These are phyloP conservation scores for Moesziomyces antarcticus DNA, from an alignment of 1,284 basidiomycete genomes.

Conservation along the genomic window DNA sequence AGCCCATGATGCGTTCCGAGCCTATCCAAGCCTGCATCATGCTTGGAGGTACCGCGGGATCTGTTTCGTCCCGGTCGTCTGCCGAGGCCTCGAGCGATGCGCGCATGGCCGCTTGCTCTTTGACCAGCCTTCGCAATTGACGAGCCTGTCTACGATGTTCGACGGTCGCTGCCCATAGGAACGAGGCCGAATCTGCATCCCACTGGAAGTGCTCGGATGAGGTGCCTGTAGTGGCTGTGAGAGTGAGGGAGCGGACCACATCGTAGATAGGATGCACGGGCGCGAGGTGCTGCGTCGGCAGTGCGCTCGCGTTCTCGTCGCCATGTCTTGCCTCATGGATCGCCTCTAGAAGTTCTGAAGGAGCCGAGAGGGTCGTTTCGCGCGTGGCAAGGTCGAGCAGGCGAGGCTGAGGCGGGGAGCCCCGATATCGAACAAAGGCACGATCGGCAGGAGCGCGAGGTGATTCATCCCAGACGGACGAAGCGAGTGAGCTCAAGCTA, in stretches of 20 bases:
- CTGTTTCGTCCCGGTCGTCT: not conserved
- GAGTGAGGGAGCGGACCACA: constrained; percentile 33
- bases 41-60: constrained; percentile 4
- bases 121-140: constrained; percentile 17
- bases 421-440: constrained; percentile 29
- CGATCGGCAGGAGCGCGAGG: not conserved
- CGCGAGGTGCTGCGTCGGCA: constrained; percentile 23
- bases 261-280: constrained; percentile 30
- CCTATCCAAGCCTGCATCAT: constrained; percentile 34
- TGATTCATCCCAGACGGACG: constrained; percentile 29
- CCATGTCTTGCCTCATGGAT: constrained; percentile 15
- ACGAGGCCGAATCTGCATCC: constrained; percentile 32
- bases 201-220: constrained; percentile 51
- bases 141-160: constrained; percentile 19
- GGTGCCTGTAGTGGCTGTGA: constrained; percentile 35
- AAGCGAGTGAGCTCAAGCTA: constrained; percentile 19
- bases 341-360: constrained; percentile 19
- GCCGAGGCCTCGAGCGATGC: constrained; percentile 16
- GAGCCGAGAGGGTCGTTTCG: constrained; percentile 2
- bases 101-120: constrained; percentile 29
- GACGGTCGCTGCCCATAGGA: constrained; percentile 36
- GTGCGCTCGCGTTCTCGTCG: not conserved
- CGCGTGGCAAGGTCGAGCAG: constrained; percentile 22
- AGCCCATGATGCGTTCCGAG: constrained; percentile 41
- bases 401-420: constrained; percentile 14